Base-by-base conservation (phyloP, 163 green algal genomes). In the Scenedesmus sp. region DNA sequence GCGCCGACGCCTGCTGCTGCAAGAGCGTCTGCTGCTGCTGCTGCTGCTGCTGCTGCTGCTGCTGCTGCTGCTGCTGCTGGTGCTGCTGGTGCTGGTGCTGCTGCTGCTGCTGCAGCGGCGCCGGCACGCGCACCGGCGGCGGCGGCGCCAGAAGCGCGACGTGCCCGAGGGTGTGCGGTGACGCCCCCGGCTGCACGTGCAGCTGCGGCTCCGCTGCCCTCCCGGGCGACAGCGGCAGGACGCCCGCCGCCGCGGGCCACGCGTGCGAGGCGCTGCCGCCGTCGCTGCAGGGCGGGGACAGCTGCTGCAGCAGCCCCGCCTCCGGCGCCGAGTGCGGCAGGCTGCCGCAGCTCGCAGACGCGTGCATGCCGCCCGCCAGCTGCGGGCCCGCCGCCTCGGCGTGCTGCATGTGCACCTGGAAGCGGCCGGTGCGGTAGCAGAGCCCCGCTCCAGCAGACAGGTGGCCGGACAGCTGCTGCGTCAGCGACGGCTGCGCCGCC, bases 61-160 rank as follows among this genome's bases (percentile, higher is more conserved):
- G 31, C 57, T 64, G 57, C 57, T 64, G 57, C 57, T 64, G 29
- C 26, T 63, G 56, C 56, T 42, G 53, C 3, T 11, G 58, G 29
- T 48, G 33, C 58, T 66, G 58, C 58, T 26, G 31, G 14, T 66
- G 58, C 58, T 66, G 58, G 18, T 66, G 58, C 47, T 75, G 66
- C 48, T 63, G 47, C 47, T 62, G 45, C 64, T 53, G 65, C 5
- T 48, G 42, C 18, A 4, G 64, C 26, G 6, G n/a, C n/a, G n/a
- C n/a, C n/a, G n/a, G n/a, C n/a, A n/a, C n/a, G n/a, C n/a, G n/a
- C n/a, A n/a, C n/a, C n/a, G n/a, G n/a, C n/a, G n/a, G n/a, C n/a
- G n/a, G n/a, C n/a, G n/a, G n/a, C n/a, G n/a, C n/a, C n/a, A n/a
- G n/a, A n/a, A n/a, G n/a, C n/a, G n/a, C n/a, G n/a, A n/a, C n/a